Conservation (phyloP, 140 eudicot genomes). For the Bidens hawaiensis region DNA sequence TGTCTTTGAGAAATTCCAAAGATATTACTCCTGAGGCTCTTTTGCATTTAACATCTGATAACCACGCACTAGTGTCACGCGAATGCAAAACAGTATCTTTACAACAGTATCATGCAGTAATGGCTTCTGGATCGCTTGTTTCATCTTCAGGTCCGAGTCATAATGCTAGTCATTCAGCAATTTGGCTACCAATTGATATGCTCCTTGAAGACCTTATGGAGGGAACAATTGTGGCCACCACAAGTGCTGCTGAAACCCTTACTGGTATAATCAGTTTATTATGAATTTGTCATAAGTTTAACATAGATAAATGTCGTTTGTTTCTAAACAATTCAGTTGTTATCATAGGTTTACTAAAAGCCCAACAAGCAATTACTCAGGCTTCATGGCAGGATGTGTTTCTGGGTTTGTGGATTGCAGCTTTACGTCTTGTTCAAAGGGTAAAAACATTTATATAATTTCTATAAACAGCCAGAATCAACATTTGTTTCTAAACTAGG, state of each 20-base stretch:
- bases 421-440: constrained; percentile 92
- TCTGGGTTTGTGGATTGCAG: constrained; percentile 88
- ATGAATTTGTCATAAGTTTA: neutral
- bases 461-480: no score
- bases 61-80: constrained; percentile 39
- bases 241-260: constrained; percentile 88
- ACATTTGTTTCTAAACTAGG: no score
- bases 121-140: constrained; percentile 59
- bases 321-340: constrained; percentile 11
- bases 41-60: constrained; percentile 61
- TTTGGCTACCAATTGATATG: constrained; percentile 88
- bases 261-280: constrained; percentile 40
- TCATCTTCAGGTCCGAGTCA: constrained; percentile 59
- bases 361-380: constrained; percentile 76
- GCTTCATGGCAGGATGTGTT: constrained; percentile 87
- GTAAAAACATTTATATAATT: constrained; percentile 32
- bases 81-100: constrained; percentile 47
- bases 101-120: constrained; percentile 67
- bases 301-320: neutral
- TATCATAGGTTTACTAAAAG: constrained; percentile 66
- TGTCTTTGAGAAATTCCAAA: constrained; percentile 66
- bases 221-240: constrained; percentile 61
- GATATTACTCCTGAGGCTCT: constrained; percentile 61
- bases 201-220: constrained; percentile 86
- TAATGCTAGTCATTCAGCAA: constrained; percentile 54